Base-by-base conservation (phyloP, 371 early-diverging fungal species). In the Haplosporangium sp. region DNA sequence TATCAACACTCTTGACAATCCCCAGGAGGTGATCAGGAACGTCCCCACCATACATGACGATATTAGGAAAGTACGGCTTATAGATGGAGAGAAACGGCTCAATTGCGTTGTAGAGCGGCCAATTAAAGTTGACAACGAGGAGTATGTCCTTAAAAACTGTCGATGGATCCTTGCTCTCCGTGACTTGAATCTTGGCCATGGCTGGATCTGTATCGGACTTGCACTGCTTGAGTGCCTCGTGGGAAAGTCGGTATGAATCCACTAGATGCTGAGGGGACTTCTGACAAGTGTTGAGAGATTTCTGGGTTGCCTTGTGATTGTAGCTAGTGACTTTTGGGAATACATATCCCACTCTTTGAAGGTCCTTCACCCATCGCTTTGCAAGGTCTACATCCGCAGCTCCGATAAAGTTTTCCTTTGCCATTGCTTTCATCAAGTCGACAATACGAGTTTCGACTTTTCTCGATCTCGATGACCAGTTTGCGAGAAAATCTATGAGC, bases 101-200 rank as follows among this genome's bases (percentile, higher is more conserved):
- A 14, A 61, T 16, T 1, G 61, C 52, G 21, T 52, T 51, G 52
- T 51, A 61, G 50, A 10, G 21, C 37, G 61, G 52, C 18, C 18
- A 41, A 40, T 61, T 51, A 52, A 61, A 61, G 37, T 51, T 61
- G 61, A 61, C 54, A 43, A 63, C 46, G 18, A 43, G 13, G 23
- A 56, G 48, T 10, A 55, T 47, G 38, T 47, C 50, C 16, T 56
- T 48, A 38, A 55, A 55, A 29, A 0, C 20, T 6, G 47, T 37
- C 16, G 38, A 13, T 12, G 5, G 9, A 23, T 62, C 54, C 42
- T 2, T 45, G 8, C 13, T 36, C 16, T 0, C 3, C 47, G 48
- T 59, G 59, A 59, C 47, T 36, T 59, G 59, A 9, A 59, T 59
- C 59, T 41, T 29, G 62, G 61, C n/a, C 59, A 60, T 60, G 29